phyloP scores from a whole-genome alignment of 352 stramenopile genomes.

The Globisporangium spinosum region DNA sequence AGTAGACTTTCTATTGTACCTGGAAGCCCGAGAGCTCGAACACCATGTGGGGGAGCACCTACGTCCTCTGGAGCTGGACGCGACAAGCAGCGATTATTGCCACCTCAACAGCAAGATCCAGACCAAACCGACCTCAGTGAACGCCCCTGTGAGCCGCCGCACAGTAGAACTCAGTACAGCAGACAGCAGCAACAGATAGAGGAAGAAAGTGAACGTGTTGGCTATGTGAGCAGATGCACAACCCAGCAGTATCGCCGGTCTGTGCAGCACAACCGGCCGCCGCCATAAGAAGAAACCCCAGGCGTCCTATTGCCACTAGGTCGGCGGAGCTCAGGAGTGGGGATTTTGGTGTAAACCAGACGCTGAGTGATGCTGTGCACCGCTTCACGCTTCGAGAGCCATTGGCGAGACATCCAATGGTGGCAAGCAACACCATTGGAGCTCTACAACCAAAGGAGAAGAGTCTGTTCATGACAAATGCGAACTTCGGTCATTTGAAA shows the following conservation, averaged over 20 bases:
- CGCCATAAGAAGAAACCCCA: background rate
- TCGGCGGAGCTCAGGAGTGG: slow-evolving; percentile 31
- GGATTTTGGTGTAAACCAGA: slow-evolving; percentile 61
- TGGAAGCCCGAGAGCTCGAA: background rate
- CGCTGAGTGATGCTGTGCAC: slow-evolving; percentile 53
- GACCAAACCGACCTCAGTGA: slow-evolving; percentile 20
- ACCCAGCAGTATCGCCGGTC: background rate
- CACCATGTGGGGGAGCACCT: background rate
- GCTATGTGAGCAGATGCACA: no score
- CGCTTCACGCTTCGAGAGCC: slow-evolving; percentile 44
- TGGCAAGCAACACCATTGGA: background rate
- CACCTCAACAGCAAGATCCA: slow-evolving; percentile 54
- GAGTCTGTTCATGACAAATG: background rate
- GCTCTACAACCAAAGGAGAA: slow-evolving; percentile 9
- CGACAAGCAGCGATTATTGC: slow-evolving; percentile 20
- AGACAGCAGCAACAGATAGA: background rate
- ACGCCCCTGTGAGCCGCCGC: background rate
- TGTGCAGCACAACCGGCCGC: background rate
- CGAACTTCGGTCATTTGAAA: slow-evolving; percentile 5
- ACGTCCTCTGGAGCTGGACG: background rate
- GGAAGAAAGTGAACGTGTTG: background rate
- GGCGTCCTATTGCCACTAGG: background rate
- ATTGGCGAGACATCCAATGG: background rate
- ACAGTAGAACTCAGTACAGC: background rate
- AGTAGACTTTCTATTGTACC: background rate